phyloP scores from a whole-genome alignment of 73 alveolate species.

The Diophrys sp. region DNA sequence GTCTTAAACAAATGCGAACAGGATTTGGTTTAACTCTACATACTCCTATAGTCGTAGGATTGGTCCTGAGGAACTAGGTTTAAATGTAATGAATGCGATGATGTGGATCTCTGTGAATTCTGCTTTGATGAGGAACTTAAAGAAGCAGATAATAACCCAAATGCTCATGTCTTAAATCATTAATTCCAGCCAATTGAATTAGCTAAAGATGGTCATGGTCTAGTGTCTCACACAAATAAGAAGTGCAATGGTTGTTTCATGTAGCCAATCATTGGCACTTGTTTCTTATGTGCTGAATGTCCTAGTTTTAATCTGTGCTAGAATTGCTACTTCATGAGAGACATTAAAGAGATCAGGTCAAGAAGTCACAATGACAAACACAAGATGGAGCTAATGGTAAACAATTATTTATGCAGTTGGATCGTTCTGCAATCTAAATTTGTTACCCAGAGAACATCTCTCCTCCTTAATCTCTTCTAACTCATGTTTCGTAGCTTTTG shows the following conservation, averaged over 20 bases:
- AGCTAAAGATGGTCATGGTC: conserved; percentile 74
- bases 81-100: conserved; percentile 76
- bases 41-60: too few relatives aligned
- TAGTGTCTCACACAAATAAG: conserved; percentile 74
- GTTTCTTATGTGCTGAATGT: conserved; percentile 79
- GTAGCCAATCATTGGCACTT: conserved; percentile 86
- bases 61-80: too few relatives aligned
- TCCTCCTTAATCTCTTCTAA: too few relatives aligned
- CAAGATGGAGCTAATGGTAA: conserved; percentile 49
- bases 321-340: conserved; percentile 67
- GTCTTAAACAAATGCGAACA: too few relatives aligned
- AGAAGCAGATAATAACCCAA: conserved; percentile 2
- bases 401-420: conserved; percentile 35
- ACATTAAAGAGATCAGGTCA: conserved; percentile 26
- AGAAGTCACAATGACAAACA: conserved; percentile 59
- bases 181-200: conserved; percentile 70
- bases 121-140: conserved; percentile 48
- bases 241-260: conserved; percentile 75
- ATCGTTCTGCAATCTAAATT: background rate
- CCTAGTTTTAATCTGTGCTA: conserved; percentile 63
- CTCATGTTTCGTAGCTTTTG: too few relatives aligned
- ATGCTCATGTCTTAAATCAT: conserved; percentile 39
- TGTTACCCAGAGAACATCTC: too few relatives aligned
- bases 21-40: too few relatives aligned
- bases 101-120: conserved; percentile 79